Percentiles rank a stretch among this genome's conserved stretches.
Evolutionary conservation across 352 stramenopile species (phyloP).

Genomic region (Globisporangium lucens): DNA sequence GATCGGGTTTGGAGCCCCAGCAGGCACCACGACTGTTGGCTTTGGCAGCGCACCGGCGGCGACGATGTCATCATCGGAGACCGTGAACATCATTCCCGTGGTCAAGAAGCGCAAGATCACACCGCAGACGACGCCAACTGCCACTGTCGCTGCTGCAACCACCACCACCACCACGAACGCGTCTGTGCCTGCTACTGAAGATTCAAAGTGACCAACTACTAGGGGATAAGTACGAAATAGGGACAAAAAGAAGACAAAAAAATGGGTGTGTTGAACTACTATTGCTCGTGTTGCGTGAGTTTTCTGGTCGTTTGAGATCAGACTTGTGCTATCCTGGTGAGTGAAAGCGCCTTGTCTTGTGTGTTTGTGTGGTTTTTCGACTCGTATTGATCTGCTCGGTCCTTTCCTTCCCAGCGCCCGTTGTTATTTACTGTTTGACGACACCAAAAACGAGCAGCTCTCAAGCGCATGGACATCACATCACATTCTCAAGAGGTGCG

Average conservation of each 20-base stretch:
- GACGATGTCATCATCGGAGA: conserved; percentile 7
- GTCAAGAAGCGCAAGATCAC: conserved; percentile 19
- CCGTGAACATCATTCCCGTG: conserved; percentile 52
- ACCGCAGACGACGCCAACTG: neutral
- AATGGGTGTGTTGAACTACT: neutral
- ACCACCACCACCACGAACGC: neutral
- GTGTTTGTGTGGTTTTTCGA: conserved; percentile 1
- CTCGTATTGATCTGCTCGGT: neutral
- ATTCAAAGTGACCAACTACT: neutral
- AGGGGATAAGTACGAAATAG: neutral
- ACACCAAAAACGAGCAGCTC: neutral
- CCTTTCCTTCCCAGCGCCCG: neutral
- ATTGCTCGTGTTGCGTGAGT: neutral
- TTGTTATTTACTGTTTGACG: neutral
- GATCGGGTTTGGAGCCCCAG: conserved; percentile 53
- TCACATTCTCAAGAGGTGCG: conserved; percentile 24
- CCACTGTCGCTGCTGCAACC: neutral
- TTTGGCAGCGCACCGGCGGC: conserved; percentile 36
- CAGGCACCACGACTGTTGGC: conserved; percentile 31
- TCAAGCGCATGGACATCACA: neutral
- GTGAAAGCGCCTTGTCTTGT: neutral
- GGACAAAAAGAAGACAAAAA: neutral
- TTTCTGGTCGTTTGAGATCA: neutral
- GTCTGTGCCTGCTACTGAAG: neutral
- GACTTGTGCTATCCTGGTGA: neutral